Base-by-base conservation (phyloP, 208 protist genomes). In the Leptomonas pyrrhocoris region DNA sequence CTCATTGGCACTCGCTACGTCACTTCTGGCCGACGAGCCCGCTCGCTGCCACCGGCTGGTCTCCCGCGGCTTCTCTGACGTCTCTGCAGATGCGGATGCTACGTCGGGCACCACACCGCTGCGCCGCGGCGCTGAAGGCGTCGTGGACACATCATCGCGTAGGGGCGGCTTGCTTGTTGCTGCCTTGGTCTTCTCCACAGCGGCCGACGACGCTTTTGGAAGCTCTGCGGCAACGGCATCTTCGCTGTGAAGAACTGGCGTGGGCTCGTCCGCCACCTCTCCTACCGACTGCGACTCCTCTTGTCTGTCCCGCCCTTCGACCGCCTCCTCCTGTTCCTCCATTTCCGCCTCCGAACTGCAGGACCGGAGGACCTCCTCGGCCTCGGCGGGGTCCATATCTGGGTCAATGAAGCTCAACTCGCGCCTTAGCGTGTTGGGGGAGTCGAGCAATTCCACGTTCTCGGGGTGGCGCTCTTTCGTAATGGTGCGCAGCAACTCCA, bases 401-500 rank as follows among this genome's bases (percentile, higher is more conserved):
- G 50, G 48, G 12, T 68, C 55, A 15, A 68, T 58, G 46, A 46
- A 54, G 38, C 53, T 50, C 42, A 61, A 5, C 49, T 48, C 72
- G 6, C 64, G 64, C 18, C 65, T 60, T 8, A 72, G 50, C 27
- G 43, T 16, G 7, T 72, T 58, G 6, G 72, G 56, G n/a, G 38
- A 59, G 56, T 71, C 50, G 16, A 77, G 63, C 40, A 72, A 46
- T 0, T 66, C 57, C 3, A 68, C 54, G 25, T 68, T 68, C 48
- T 68, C 64, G 3, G 72, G 48, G 42, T 67, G 64, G 4, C 57
- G 50, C 58, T 70, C 51, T 23, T 65, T n/a, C 0, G 64, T 67
- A 27, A 67, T 60, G 3, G 64, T 71, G 50, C 72, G 64, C 56
- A 83, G 65, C 51, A 73, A 28, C 49, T 77, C 79, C 18, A 78